Percentiles rank a stretch among this genome's conserved stretches.
These are phyloP conservation scores for Backusella australiensis DNA, from an alignment of 192 early-diverging fungal species.

Conservation along the genomic window DNA sequence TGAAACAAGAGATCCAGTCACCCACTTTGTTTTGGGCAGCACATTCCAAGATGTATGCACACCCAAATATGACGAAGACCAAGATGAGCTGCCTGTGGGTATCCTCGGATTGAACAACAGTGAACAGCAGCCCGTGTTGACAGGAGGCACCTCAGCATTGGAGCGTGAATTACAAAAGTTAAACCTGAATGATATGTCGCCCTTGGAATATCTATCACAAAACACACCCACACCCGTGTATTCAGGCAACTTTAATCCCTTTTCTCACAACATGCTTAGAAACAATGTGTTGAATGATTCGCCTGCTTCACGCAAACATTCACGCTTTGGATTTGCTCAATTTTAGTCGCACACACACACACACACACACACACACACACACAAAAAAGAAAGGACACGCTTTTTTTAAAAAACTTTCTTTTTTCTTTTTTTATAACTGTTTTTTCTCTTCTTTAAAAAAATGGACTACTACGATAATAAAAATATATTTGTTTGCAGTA, in stretches of 20 bases:
- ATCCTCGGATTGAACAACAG: constrained; percentile 14
- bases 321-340: constrained; percentile 35
- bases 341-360: constrained; percentile 8
- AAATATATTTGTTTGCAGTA: constrained; percentile 16
- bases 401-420: not conserved
- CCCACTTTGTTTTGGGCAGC: constrained; percentile 23
- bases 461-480: not conserved
- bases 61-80: not conserved
- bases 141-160: not conserved
- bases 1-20: constrained; percentile 12
- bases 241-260: constrained; percentile 25
- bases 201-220: constrained; percentile 18
- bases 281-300: constrained; percentile 14
- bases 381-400: too few species aligned
- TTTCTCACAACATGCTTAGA: constrained; percentile 22
- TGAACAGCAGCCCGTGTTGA: not conserved
- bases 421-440: not conserved
- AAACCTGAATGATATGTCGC: constrained; percentile 2
- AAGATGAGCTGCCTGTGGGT: constrained; percentile 19
- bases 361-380: not conserved
- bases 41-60: constrained; percentile 20
- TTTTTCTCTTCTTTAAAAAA: not conserved
- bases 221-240: constrained; percentile 23
- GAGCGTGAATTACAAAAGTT: not conserved
- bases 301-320: constrained; percentile 22